A percentile compares a stretch with the other conserved stretches of the same genome.
phyloP scores from a whole-genome alignment of 352 stramenopile species.

The Globisporangium viniferum region DNA sequence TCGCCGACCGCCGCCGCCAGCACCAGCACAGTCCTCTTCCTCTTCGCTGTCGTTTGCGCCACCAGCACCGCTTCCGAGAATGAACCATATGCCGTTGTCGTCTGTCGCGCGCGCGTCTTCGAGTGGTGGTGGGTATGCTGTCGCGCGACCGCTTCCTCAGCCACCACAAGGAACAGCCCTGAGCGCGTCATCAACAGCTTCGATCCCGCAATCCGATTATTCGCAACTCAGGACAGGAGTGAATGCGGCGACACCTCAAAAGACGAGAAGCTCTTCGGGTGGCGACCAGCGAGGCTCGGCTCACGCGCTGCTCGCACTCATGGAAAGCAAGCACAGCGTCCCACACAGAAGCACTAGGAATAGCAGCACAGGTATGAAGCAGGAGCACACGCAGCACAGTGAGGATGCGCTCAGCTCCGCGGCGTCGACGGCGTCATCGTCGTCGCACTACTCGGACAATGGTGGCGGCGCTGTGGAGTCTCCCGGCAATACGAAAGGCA shows the following conservation, averaged over 20 bases:
- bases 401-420: conserved; percentile 1
- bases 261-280: not conserved
- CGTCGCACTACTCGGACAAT: too few species aligned
- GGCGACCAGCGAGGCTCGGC: conserved; percentile 11
- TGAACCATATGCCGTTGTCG: not conserved
- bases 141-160: not conserved
- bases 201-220: conserved; percentile 5
- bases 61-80: not conserved
- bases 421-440: not conserved
- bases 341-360: not conserved
- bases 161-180: not conserved
- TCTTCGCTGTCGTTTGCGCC: too few species aligned
- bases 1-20: too few species aligned
- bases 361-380: not conserved
- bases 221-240: not conserved
- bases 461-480: too few species aligned
- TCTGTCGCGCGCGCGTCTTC: too few species aligned
- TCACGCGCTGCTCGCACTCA: conserved; percentile 18
- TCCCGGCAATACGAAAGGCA: not conserved
- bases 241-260: conserved; percentile 1
- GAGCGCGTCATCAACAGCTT: not conserved
- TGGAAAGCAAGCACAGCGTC: conserved; percentile 5
- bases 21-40: too few species aligned
- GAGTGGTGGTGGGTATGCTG: not conserved
- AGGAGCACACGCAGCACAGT: not conserved